Conservation (phyloP, 2,329 filamentous ascomycete genomes). For the Cryoendolithus antarcticus region DNA sequence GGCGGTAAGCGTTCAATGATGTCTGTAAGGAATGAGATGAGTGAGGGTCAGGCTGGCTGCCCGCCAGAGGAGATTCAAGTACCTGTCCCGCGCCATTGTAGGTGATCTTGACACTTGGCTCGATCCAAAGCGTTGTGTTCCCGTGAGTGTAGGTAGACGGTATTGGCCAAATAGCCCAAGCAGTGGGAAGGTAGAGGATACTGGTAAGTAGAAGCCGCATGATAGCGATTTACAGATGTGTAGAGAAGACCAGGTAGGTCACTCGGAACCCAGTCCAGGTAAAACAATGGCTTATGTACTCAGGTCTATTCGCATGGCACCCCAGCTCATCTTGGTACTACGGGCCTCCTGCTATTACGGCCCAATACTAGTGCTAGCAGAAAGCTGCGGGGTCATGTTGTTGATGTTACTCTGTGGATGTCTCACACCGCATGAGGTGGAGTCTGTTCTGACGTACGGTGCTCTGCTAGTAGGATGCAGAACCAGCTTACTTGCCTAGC, state of each 20-base stretch:
- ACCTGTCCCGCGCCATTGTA: constrained; percentile 17
- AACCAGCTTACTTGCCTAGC: no score
- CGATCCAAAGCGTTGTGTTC: constrained; percentile 28
- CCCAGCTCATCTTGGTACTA: no score
- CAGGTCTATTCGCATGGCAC: background rate
- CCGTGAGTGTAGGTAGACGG: constrained; percentile 27
- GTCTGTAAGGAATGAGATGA: background rate
- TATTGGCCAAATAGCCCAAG: constrained; percentile 31
- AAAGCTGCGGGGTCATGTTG: background rate
- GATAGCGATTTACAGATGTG: background rate
- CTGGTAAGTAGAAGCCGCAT: constrained; percentile 1
- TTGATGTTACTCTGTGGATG: no score
- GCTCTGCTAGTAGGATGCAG: no score
- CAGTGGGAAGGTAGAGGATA: constrained; percentile 8
- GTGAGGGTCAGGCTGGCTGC: background rate
- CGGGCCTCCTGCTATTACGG: no score
- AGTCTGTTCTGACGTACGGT: no score
- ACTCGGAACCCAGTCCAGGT: background rate
- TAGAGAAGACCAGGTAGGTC: no score
- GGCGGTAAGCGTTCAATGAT: background rate
- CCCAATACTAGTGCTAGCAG: background rate
- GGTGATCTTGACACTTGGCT: constrained; percentile 25
- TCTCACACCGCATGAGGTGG: no score
- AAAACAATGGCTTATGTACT: background rate
- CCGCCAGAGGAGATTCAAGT: background rate